Conservation (phyloP, 2,329 filamentous ascomycete species). For the Pseudogymnoascus sp. region DNA sequence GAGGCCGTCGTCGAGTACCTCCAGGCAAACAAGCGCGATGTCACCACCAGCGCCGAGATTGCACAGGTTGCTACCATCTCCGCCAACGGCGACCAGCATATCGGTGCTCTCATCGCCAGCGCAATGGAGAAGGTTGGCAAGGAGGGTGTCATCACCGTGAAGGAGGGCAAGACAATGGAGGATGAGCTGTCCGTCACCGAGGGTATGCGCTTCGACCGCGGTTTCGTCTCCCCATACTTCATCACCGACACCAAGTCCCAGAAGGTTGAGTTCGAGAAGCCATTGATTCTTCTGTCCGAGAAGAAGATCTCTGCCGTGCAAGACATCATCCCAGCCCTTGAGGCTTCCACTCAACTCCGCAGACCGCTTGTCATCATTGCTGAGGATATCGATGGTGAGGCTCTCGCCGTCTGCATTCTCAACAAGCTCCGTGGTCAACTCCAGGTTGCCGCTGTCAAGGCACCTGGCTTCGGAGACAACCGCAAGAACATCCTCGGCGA, state of each 20-base stretch:
- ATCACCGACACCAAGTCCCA: conserved; percentile 98
- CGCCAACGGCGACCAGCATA: conserved; percentile 92
- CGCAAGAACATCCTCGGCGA: conserved; percentile 99
- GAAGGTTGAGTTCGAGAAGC: conserved; percentile 99
- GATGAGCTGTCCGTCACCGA: conserved; percentile 98
- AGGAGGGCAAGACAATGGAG: conserved; percentile 97
- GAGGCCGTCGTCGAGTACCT: conserved; percentile 91
- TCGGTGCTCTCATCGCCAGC: conserved; percentile 90
- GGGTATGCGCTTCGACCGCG: conserved; percentile 99
- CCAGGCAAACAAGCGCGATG: conserved; percentile 92
- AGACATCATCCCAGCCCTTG: conserved; percentile 96
- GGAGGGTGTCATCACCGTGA: conserved; percentile 99
- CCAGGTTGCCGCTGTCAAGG: conserved; percentile 97
- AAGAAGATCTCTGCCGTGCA: conserved; percentile 99
- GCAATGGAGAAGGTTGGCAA: conserved; percentile 99
- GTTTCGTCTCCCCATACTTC: conserved; percentile 98
- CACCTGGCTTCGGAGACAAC: conserved; percentile 98
- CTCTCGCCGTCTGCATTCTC: conserved; percentile 95
- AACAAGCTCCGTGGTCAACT: conserved; percentile 99
- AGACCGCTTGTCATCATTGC: conserved; percentile 96
- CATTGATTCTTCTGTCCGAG: conserved; percentile 94
- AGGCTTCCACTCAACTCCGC: conserved; percentile 91
- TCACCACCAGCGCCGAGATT: conserved; percentile 94
- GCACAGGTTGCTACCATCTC: conserved; percentile 97
- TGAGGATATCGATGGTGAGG: conserved; percentile 98